Percentiles rank a stretch among this genome's conserved stretches.
Evolutionary conservation across 23 red algal species (phyloP).

Genomic region (Gracilariopsis chorda): DNA sequence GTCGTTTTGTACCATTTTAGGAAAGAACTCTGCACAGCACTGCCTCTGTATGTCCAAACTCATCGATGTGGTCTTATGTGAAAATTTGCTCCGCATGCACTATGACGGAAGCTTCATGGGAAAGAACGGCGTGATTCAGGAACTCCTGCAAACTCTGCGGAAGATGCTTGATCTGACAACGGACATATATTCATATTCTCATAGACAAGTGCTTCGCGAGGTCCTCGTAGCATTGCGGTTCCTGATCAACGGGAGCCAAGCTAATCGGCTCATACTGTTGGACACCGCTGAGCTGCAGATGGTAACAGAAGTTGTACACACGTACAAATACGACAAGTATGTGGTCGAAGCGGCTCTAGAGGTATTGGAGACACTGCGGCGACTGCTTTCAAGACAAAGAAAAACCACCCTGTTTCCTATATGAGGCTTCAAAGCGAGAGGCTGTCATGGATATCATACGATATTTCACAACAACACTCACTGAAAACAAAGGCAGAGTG

Average conservation of each 20-base stretch:
- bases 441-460: not conserved
- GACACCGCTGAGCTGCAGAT: not conserved
- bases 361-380: not conserved
- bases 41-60: not conserved
- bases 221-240: not conserved
- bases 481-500: not conserved
- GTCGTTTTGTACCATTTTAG: constrained; percentile 15
- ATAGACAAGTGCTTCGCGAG: not conserved
- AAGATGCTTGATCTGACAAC: not conserved
- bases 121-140: not conserved
- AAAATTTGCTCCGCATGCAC: not conserved
- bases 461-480: not conserved
- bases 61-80: not conserved
- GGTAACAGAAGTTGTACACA: not conserved
- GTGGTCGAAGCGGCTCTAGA: not conserved
- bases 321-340: not conserved
- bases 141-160: not conserved
- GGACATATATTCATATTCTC: not conserved
- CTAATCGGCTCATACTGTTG: not conserved
- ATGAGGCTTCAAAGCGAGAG: not conserved
- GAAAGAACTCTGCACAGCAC: not conserved
- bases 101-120: not conserved
- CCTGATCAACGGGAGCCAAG: not conserved
- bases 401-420: not conserved
- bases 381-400: not conserved